Conservation (phyloP, 805 yeast genomes). For the Starmerella kuoi region DNA sequence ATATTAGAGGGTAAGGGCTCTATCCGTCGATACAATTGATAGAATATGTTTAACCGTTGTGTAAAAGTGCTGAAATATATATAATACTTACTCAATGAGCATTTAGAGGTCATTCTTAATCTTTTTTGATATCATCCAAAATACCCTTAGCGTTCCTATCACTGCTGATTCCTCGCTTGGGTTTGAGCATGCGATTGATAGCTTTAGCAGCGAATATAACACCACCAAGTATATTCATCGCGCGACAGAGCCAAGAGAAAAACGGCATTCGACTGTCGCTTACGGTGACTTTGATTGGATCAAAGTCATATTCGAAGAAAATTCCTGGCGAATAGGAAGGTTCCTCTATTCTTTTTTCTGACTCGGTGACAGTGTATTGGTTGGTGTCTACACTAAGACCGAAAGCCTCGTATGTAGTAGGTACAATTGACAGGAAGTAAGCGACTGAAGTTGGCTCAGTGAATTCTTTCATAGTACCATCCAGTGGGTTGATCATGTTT, state of each 20-base stretch:
- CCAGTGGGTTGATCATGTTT: slow-evolving; percentile 75
- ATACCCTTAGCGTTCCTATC: slow-evolving; percentile 7
- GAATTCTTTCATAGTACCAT: slow-evolving; percentile 51
- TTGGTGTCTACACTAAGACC: slow-evolving; percentile 68
- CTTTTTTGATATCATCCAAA: too few relatives aligned
- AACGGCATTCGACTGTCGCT: slow-evolving; percentile 66
- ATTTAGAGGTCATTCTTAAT: too few relatives aligned
- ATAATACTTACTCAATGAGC: too few relatives aligned
- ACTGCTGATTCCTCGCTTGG: not conserved
- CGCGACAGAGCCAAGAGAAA: slow-evolving; percentile 58
- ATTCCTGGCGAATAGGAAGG: slow-evolving; percentile 51
- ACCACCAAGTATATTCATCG: slow-evolving; percentile 78
- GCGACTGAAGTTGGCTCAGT: slow-evolving; percentile 36
- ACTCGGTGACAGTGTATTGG: slow-evolving; percentile 50
- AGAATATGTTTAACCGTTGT: too few relatives aligned
- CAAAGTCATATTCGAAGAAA: slow-evolving; percentile 74
- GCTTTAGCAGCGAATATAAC: slow-evolving; percentile 31
- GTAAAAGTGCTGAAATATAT: too few relatives aligned
- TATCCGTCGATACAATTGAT: too few relatives aligned
- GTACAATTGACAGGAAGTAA: slow-evolving; percentile 70
- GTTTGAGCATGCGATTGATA: not conserved
- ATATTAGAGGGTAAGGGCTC: too few relatives aligned
- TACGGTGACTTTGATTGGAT: slow-evolving; percentile 62
- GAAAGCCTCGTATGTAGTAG: slow-evolving; percentile 51
- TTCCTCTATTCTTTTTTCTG: not conserved